These are phyloP conservation scores for Neonectria hederae DNA, from an alignment of 2,329 filamentous ascomycete species.

Conservation along the genomic window DNA sequence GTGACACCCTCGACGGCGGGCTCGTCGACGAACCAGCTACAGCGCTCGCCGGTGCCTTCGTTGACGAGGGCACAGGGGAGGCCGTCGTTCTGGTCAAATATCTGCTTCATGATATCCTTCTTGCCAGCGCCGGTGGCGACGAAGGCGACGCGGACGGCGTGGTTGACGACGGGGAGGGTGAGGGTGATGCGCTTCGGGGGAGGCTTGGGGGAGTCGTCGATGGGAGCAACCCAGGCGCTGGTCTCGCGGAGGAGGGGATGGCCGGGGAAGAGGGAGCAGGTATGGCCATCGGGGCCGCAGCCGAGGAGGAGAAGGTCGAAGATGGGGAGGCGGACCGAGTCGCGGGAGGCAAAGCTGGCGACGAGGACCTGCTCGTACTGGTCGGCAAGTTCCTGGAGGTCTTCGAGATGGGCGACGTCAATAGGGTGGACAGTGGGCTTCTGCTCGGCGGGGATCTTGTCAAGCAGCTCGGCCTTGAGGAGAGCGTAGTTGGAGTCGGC, in stretches of 20 bases:
- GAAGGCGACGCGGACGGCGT: slow-evolving; percentile 87
- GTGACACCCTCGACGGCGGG: slow-evolving; percentile 85
- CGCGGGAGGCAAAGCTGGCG: slow-evolving; percentile 85
- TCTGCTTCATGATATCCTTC: slow-evolving; percentile 90
- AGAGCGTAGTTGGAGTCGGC: slow-evolving; percentile 94
- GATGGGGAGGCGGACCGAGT: slow-evolving; percentile 92
- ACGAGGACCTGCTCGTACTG: slow-evolving; percentile 92
- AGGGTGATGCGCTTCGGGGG: slow-evolving; percentile 91
- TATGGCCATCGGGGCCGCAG: slow-evolving; percentile 95
- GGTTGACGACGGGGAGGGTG: slow-evolving; percentile 88
- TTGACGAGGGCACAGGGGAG: slow-evolving; percentile 92
- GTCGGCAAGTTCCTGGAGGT: slow-evolving; percentile 92
- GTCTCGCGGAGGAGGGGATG: slow-evolving; percentile 87
- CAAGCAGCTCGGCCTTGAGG: slow-evolving; percentile 85
- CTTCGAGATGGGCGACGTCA: slow-evolving; percentile 70
- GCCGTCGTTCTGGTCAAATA: slow-evolving; percentile 82
- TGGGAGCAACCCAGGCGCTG: slow-evolving; percentile 90
- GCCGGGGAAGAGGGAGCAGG: slow-evolving; percentile 93
- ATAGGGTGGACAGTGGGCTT: slow-evolving; percentile 82
- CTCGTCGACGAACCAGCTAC: slow-evolving; percentile 94
- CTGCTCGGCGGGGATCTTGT: slow-evolving; percentile 79
- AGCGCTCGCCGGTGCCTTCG: slow-evolving; percentile 81
- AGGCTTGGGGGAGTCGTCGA: slow-evolving; percentile 94
- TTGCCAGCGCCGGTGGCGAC: slow-evolving; percentile 90
- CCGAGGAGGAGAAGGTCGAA: slow-evolving; percentile 95